Percentiles rank a stretch among this genome's conserved stretches.
Evolutionary conservation across 2,329 filamentous ascomycete genomes (phyloP).

Genomic region (Fonsecaea nubica): DNA sequence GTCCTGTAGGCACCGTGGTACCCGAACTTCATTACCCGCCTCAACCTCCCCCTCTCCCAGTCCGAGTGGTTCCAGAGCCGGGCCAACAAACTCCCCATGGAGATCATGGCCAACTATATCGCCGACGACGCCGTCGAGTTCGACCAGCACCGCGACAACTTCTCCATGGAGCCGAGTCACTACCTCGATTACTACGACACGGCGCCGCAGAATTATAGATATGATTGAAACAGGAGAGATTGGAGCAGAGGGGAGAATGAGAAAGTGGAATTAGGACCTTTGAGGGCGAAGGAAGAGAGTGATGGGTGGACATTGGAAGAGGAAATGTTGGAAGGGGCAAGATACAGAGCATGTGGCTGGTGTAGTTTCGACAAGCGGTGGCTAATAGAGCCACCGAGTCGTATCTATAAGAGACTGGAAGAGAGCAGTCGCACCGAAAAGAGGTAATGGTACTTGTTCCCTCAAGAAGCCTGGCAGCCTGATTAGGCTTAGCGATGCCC

Average conservation of each 20-base stretch:
- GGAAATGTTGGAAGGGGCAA: neutral
- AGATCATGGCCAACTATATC: constrained; percentile 24
- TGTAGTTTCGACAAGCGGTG: too few relatives aligned
- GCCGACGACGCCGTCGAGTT: constrained; percentile 21
- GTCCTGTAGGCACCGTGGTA: constrained; percentile 19
- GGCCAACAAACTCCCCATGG: constrained; percentile 22
- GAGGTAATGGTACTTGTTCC: too few relatives aligned
- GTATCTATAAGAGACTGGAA: too few relatives aligned
- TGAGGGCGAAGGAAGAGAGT: neutral
- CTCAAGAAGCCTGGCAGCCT: neutral
- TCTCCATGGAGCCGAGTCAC: constrained; percentile 19
- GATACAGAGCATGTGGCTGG: neutral
- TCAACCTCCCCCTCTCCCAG: constrained; percentile 17
- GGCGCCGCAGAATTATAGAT: constrained; percentile 23
- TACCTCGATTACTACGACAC: constrained; percentile 21
- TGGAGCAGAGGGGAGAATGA: neutral
- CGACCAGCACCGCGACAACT: constrained; percentile 25
- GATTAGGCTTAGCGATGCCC: neutral
- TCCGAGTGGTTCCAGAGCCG: constrained; percentile 20
- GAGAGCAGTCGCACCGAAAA: too few relatives aligned
- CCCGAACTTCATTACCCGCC: constrained; percentile 17
- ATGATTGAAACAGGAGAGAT: constrained; percentile 10
- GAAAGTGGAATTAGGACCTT: neutral
- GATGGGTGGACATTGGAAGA: neutral
- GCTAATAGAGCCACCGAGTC: too few relatives aligned